Percentiles rank a stretch among this genome's conserved stretches.
phyloP scores from a whole-genome alignment of 441 rosid species.

The Macaranga tanarius region DNA sequence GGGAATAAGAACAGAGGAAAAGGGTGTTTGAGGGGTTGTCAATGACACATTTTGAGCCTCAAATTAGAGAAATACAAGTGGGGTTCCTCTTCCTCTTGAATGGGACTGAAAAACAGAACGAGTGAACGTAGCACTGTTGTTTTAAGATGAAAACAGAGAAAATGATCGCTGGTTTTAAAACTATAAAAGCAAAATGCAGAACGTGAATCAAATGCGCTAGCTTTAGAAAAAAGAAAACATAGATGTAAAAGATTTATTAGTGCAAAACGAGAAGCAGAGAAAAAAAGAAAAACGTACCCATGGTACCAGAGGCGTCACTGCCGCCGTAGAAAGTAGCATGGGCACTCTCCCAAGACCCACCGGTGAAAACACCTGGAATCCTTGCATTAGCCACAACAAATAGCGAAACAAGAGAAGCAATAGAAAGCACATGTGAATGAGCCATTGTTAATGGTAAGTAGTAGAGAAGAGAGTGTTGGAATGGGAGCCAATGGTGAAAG shows the following conservation, averaged over 20 bases:
- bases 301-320: constrained; percentile 91
- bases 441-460: constrained; percentile 28
- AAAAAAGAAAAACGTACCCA: constrained; percentile 47
- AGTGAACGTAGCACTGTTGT: too few relatives aligned
- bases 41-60: not conserved
- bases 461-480: not conserved
- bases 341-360: constrained; percentile 64
- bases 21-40: too few relatives aligned
- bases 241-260: too few relatives aligned
- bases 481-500: constrained; percentile 32
- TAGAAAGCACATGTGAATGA: constrained; percentile 22
- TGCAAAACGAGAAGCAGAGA: not conserved
- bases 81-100: too few relatives aligned
- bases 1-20: too few relatives aligned
- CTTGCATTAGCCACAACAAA: constrained; percentile 39
- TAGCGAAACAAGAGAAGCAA: constrained; percentile 27
- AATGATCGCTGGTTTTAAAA: too few relatives aligned
- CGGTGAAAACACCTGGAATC: constrained; percentile 75
- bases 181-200: too few relatives aligned
- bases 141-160: not conserved
- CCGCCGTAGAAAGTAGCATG: constrained; percentile 95
- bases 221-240: not conserved
- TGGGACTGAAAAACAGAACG: too few relatives aligned
- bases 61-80: not conserved
- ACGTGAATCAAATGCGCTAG: too few relatives aligned